Evolutionary conservation across 805 yeast species (phyloP).

Genomic region (Nakazawaea siamensis): DNA sequence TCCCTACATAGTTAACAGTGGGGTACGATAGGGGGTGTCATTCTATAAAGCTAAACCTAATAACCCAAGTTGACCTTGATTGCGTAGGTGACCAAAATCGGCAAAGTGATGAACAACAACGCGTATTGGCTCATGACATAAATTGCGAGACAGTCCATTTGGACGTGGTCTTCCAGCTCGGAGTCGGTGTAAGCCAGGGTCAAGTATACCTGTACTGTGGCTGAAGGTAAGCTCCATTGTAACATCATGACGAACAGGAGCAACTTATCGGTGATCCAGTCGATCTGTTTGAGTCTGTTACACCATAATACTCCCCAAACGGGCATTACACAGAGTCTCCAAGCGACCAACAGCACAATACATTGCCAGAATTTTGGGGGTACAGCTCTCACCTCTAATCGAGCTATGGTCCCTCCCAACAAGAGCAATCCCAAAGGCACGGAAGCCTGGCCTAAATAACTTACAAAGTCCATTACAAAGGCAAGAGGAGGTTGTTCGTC

Average conservation of each 20-base stretch:
- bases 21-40: no score
- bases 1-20: no score
- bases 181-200: constrained; percentile 52
- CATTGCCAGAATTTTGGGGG: constrained; percentile 53
- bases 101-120: constrained; percentile 36
- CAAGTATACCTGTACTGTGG: constrained; percentile 50
- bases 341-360: constrained; percentile 32
- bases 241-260: constrained; percentile 35
- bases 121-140: constrained; percentile 41
- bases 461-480: constrained; percentile 39
- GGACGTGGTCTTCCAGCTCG: constrained; percentile 35
- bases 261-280: constrained; percentile 37
- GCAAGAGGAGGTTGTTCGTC: constrained; percentile 47
- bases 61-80: constrained; percentile 19
- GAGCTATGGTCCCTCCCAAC: constrained; percentile 45
- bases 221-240: constrained; percentile 47
- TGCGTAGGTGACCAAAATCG: constrained; percentile 41
- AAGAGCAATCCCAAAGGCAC: constrained; percentile 48
- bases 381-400: constrained; percentile 35
- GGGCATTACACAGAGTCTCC: constrained; percentile 38
- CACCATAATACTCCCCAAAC: constrained; percentile 45
- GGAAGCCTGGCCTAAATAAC: constrained; percentile 42
- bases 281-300: constrained; percentile 34
- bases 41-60: no score
- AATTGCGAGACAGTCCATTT: constrained; percentile 49